Conservation (phyloP, 768 basidiomycete species). For the Chalciporus chontae region DNA sequence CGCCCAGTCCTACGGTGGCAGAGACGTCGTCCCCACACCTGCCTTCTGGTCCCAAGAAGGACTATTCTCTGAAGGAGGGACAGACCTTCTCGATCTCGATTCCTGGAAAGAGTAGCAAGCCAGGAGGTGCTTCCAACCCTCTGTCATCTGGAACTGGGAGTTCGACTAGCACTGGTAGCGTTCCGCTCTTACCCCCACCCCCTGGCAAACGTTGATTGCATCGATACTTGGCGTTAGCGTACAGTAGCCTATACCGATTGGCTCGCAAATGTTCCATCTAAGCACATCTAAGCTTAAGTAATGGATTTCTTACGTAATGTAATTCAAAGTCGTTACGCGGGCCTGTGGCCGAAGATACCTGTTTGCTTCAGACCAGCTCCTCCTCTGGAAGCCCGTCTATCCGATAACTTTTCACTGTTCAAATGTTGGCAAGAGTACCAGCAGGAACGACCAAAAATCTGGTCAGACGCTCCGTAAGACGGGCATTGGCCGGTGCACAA, state of each 20-base stretch:
- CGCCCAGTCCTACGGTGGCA: constrained; percentile 39
- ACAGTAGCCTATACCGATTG: too few relatives aligned
- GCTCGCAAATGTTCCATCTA: too few relatives aligned
- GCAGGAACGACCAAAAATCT: constrained; percentile 32
- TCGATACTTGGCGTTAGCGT: too few relatives aligned
- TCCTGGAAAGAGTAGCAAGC: constrained; percentile 64
- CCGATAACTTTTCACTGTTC: constrained; percentile 1
- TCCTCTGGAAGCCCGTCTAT: constrained; percentile 2
- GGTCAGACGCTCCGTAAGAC: constrained; percentile 23
- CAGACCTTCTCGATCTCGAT: constrained; percentile 92
- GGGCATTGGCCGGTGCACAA: constrained; percentile 29
- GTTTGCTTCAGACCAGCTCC: constrained; percentile 13
- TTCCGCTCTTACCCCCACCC: constrained; percentile 83
- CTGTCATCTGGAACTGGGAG: constrained; percentile 31
- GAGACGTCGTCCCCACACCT: constrained; percentile 60
- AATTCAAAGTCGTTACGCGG: background rate
- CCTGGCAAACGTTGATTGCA: constrained; percentile 49
- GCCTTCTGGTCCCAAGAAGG: constrained; percentile 81
- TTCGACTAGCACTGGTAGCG: constrained; percentile 32
- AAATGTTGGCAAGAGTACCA: constrained; percentile 60
- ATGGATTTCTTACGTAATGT: background rate
- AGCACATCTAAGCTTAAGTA: background rate
- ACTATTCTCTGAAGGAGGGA: constrained; percentile 91
- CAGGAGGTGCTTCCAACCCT: constrained; percentile 35
- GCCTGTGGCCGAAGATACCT: background rate